Evolutionary conservation across 2,329 filamentous ascomycete species (phyloP).

Genomic region (Aureobasidium leucospermi): DNA sequence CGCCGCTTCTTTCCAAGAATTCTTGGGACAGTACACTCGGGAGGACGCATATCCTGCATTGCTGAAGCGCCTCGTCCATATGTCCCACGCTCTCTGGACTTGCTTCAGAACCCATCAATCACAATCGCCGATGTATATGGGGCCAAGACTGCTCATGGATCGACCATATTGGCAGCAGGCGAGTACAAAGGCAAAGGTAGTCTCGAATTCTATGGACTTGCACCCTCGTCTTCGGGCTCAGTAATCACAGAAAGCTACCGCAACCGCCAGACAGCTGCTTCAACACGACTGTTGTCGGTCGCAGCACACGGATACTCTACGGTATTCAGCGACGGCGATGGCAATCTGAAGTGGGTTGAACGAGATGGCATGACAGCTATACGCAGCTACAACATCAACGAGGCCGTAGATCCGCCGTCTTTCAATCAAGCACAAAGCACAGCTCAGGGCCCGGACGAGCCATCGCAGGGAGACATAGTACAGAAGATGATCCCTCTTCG

Average conservation of each 20-base stretch:
- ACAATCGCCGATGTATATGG: slow-evolving; percentile 45
- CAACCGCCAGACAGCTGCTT: slow-evolving; percentile 77
- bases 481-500: slow-evolving; percentile 64
- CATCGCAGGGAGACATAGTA: slow-evolving; percentile 59
- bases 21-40: slow-evolving; percentile 72
- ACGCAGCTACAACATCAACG: slow-evolving; percentile 52
- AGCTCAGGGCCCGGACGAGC: slow-evolving; percentile 19
- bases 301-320: slow-evolving; percentile 74
- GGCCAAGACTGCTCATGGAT: slow-evolving; percentile 48
- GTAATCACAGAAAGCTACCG: slow-evolving; percentile 39
- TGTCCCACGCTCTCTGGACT: slow-evolving; percentile 54
- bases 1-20: slow-evolving; percentile 75
- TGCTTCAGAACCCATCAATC: slow-evolving; percentile 44
- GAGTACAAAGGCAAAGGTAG: slow-evolving; percentile 90
- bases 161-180: slow-evolving; percentile 73
- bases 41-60: slow-evolving; percentile 68
- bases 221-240: slow-evolving; percentile 27
- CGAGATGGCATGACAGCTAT: slow-evolving; percentile 60
- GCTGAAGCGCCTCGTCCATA: slow-evolving; percentile 62
- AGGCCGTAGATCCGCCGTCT: slow-evolving; percentile 15
- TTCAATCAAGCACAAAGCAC: slow-evolving; percentile 13
- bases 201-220: slow-evolving; percentile 72
- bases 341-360: slow-evolving; percentile 84
- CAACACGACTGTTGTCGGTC: slow-evolving; percentile 74
- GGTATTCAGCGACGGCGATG: slow-evolving; percentile 76